Evolutionary conservation across 2,329 filamentous ascomycete genomes (phyloP), one percentile per base, ranked within the genome.

Genomic region (Colletotrichum eleusines): DNA sequence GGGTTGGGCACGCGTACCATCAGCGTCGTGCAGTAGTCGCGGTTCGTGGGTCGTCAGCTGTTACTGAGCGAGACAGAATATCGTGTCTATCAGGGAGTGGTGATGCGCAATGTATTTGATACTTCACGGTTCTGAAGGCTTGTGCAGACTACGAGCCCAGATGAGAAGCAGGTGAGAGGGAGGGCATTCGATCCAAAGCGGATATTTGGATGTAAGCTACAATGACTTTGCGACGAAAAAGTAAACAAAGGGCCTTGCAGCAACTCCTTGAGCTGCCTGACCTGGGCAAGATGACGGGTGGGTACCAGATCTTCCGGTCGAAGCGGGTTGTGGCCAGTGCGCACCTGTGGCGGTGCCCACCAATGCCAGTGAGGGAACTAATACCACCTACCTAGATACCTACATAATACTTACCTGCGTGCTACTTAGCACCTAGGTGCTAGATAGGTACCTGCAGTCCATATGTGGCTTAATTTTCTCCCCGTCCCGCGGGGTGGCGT

Each of bases 401-500:
- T 20, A 42, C 14, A 5, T 33, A 7, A 3, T 33, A 33, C 31
- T n/a, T n/a, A n/a, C n/a, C n/a, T n/a, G n/a, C n/a, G n/a, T n/a
- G n/a, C n/a, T n/a, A n/a, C n/a, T n/a, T n/a, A n/a, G n/a, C n/a
- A n/a, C n/a, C n/a, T n/a, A n/a, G n/a, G n/a, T n/a, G n/a, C 31
- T 7, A 33, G 7, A 3, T 33, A 33, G 31, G 31, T 35, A 35
- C 33, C 33, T 35, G n/a, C n/a, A n/a, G n/a, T n/a, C 14, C 18
- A n/a, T 35, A 44, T 63, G 58, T 63, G 64, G 64, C 58, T 63
- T 62, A 23, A 5, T 20, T n/a, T 31, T 31, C 18, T 31, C 18
- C 20, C n/a, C 33, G 40, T 48, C 35, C 58, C 58, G 40, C 51
- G 42, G n/a, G 62, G 66, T 64, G 66, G 66, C 61, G 61, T 68